phyloP scores from a whole-genome alignment of 495 filamentous ascomycete genomes.

The Daldinia bambusicola region DNA sequence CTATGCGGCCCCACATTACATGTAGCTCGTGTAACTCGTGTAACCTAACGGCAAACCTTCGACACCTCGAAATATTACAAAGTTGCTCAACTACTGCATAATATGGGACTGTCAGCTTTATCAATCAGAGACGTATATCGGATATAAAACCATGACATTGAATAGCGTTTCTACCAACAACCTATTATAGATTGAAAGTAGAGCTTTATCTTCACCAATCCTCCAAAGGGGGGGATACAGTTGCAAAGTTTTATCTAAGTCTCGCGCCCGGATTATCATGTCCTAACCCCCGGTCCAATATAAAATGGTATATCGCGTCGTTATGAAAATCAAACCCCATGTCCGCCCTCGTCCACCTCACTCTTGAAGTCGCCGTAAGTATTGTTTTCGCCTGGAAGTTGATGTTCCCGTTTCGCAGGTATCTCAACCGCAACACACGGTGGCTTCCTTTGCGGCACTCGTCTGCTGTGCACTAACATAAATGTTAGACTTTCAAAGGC shows the following conservation, averaged over 20 bases:
- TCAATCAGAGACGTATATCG: no score
- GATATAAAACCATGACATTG: no score
- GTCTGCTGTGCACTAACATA: constrained; percentile 20
- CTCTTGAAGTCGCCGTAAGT: background rate
- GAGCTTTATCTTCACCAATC: background rate
- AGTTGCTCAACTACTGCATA: no score
- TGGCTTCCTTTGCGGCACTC: constrained; percentile 22
- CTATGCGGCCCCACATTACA: background rate
- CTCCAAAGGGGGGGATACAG: background rate
- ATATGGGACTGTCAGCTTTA: no score
- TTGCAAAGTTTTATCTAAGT: background rate
- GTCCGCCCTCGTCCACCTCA: background rate
- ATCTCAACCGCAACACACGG: constrained; percentile 35
- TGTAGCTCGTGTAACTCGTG: background rate
- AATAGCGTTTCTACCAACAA: no score
- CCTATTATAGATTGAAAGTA: background rate
- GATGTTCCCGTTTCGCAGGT: background rate
- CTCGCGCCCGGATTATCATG: background rate
- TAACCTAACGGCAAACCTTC: no score
- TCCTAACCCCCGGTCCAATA: background rate
- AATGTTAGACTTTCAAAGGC: constrained; percentile 13
- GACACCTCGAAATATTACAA: background rate
- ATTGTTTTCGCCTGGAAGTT: background rate
- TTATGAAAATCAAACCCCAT: background rate
- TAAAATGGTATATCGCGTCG: constrained; percentile 1